A percentile compares a stretch with the other conserved stretches of the same genome.
These are phyloP conservation scores for Plantago coronopus DNA, from an alignment of 305 asterid species.

Conservation along the genomic window DNA sequence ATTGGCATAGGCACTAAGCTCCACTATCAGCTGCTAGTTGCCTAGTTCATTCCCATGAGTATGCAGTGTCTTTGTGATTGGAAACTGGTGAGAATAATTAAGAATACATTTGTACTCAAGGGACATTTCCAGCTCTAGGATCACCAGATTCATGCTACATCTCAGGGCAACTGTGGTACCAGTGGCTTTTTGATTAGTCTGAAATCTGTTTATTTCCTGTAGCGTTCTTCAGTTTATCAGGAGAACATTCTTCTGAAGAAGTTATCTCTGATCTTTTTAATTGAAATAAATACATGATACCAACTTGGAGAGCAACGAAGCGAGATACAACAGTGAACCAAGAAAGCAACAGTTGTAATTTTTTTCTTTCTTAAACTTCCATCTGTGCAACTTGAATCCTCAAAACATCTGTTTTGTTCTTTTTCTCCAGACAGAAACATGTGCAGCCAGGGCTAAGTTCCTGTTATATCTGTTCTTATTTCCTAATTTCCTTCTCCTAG, in stretches of 20 bases:
- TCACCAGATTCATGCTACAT: neutral
- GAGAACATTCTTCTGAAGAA: neutral
- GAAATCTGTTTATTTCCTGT: neutral
- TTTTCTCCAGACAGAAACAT: too few relatives aligned
- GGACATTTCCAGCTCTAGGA: neutral
- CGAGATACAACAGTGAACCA: neutral
- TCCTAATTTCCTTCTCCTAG: too few relatives aligned
- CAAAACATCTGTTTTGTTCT: too few relatives aligned
- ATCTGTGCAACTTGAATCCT: too few relatives aligned
- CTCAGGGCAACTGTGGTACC: neutral
- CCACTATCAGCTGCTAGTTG: too few relatives aligned
- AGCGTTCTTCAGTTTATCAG: neutral
- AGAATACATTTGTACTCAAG: neutral
- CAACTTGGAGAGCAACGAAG: neutral
- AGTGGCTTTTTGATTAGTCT: neutral
- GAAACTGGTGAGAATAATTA: too few relatives aligned
- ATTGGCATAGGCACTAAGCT: too few relatives aligned
- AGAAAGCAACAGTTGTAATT: neutral
- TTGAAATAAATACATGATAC: neutral
- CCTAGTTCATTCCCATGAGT: too few relatives aligned
- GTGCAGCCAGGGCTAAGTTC: too few relatives aligned
- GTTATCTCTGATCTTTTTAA: neutral
- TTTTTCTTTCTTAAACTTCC: neutral
- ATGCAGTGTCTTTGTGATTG: too few relatives aligned
- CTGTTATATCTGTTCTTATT: too few relatives aligned